These are phyloP conservation scores for Aspergillus cristatus DNA, from an alignment of 495 filamentous ascomycete species.

Conservation along the genomic window DNA sequence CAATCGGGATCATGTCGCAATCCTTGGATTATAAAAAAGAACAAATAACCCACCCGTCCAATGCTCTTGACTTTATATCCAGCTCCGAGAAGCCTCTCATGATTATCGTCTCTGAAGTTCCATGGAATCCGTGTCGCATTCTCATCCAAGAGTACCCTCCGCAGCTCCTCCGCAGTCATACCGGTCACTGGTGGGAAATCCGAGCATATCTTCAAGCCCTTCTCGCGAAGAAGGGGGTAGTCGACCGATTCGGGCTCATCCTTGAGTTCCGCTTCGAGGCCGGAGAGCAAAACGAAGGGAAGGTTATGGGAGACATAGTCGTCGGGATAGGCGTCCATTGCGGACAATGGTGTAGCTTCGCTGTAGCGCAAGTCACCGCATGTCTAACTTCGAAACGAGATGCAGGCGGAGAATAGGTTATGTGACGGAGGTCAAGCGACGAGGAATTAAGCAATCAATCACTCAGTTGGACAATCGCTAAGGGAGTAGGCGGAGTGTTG, in stretches of 20 bases:
- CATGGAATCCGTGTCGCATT: slow-evolving; percentile 57
- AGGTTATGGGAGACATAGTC: slow-evolving; percentile 75
- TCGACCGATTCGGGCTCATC: slow-evolving; percentile 9
- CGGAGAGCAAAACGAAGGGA: slow-evolving; percentile 71
- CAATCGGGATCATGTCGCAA: too few species aligned
- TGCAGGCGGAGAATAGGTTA: too few species aligned
- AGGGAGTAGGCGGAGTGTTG: too few species aligned
- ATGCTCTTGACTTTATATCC: slow-evolving; percentile 58
- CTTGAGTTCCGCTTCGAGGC: slow-evolving; percentile 41
- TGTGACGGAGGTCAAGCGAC: too few species aligned
- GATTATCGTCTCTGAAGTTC: slow-evolving; percentile 36
- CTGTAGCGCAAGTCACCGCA: slow-evolving; percentile 28
- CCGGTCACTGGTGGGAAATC: slow-evolving; percentile 57
- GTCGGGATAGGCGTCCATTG: slow-evolving; percentile 82
- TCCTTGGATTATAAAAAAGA: too few species aligned
- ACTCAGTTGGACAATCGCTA: too few species aligned
- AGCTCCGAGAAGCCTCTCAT: slow-evolving; percentile 18
- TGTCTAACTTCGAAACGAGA: slow-evolving; percentile 14
- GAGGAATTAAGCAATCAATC: too few species aligned
- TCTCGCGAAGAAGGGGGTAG: slow-evolving; percentile 49
- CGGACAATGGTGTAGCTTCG: slow-evolving; percentile 25
- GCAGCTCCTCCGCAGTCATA: slow-evolving; percentile 54
- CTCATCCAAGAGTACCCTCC: slow-evolving; percentile 54
- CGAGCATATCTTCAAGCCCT: slow-evolving; percentile 52
- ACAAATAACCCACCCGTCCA: slow-evolving; percentile 59